These are phyloP conservation scores for Penicillium sp. DNA, from an alignment of 2,329 filamentous ascomycete genomes.

Conservation along the genomic window DNA sequence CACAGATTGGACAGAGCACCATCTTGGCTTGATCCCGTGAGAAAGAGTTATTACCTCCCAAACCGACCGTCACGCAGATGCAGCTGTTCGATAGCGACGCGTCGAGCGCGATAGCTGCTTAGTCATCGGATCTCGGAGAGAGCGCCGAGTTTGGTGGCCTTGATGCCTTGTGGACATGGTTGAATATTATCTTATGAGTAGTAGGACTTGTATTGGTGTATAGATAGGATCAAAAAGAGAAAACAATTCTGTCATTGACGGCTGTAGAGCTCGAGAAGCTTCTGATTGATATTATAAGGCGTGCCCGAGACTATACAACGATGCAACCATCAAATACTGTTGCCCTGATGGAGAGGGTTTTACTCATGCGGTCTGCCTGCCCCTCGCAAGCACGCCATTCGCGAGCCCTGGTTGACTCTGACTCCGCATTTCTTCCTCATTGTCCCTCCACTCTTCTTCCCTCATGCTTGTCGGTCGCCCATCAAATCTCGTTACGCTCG, in stretches of 20 bases:
- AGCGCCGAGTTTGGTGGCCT: neutral
- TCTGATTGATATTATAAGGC: neutral
- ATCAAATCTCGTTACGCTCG: constrained; percentile 10
- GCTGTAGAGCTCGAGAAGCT: neutral
- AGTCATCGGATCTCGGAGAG: neutral
- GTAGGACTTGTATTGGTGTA: neutral
- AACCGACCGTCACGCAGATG: neutral
- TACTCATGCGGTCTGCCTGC: neutral
- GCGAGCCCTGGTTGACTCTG: constrained; percentile 8
- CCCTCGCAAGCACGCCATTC: constrained; percentile 29
- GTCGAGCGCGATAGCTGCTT: constrained; percentile 10
- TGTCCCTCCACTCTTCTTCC: constrained; percentile 6
- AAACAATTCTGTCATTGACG: neutral
- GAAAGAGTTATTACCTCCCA: neutral
- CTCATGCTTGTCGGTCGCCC: constrained; percentile 17
- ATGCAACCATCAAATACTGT: constrained; percentile 2
- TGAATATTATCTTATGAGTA: neutral
- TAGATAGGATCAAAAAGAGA: neutral
- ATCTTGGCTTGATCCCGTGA: constrained; percentile 30
- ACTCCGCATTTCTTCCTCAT: constrained; percentile 10
- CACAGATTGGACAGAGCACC: constrained; percentile 83
- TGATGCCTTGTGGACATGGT: neutral
- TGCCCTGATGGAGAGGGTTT: neutral
- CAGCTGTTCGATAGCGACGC: constrained; percentile 10
- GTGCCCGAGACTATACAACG: neutral